Base-by-base conservation (phyloP, 2,329 filamentous ascomycete species). In the Aspergillus flavus region DNA sequence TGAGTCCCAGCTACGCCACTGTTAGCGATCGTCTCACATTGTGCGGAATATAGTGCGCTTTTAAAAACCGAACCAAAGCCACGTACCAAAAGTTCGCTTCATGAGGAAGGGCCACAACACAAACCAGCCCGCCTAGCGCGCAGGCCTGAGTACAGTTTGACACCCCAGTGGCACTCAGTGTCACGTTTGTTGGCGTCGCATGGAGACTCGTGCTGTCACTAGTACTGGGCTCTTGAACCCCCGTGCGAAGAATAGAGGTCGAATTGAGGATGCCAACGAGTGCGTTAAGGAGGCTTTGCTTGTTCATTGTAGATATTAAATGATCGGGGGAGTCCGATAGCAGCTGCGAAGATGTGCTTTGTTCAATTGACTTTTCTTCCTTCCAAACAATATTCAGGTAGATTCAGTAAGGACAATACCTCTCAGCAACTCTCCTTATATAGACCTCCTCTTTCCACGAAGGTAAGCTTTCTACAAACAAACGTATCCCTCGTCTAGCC, bases 61-160 rank as follows among this genome's bases (percentile, higher is more conserved):
- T 23, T 14, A n/a, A 32, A 36, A n/a, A 9, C 26, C 32, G 43
- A 10, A 36, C 10, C 50, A 9, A 21, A 50, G 30, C 6, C 43
- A 67, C 69, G 66, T 54, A 74, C 71, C 72, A 74, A 48, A 66
- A 72, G 32, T 63, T 59, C 53, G 73, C 68, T 58, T 73, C 71
- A 7, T 70, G 59, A 1, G 71, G 71, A 7, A 71, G 58, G n/a
- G 71, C 68, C 58, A 72, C 58, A 2, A 63, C 66, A 57, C 72
- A 74, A 14, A 68, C 66, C 60, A 73, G 67, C 7, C 68, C 62
- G 36, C 68, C 58, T 52, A 74, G 56, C 3, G 69, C 69, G 48
- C 72, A 74, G 48, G 72, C n/a, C 52, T 68, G 66, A 32, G 67
- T 62, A 48, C 72, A 73, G 16, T 46, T 53, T 16, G 21, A 10